Percentiles rank a stretch among this genome's conserved stretches.
Conservation (phyloP, 257 asterid species). For the Solanum virginianum region DNA sequence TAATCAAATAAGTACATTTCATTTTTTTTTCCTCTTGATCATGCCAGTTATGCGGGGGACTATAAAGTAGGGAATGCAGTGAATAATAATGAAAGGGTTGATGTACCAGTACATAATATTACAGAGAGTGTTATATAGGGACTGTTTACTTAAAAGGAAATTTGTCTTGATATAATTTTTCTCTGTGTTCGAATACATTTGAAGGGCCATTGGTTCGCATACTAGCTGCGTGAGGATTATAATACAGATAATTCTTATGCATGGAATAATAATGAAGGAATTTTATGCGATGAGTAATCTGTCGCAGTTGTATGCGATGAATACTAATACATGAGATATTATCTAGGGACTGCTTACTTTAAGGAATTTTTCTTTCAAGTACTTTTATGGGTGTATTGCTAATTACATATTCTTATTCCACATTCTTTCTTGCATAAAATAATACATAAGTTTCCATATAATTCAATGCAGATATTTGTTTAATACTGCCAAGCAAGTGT, state of each 20-base stretch:
- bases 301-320: neutral
- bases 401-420: neutral
- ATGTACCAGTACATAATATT: neutral
- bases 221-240: neutral
- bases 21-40: neutral
- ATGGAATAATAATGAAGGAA: neutral
- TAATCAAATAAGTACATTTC: neutral
- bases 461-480: neutral
- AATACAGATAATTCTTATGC: neutral
- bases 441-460: neutral
- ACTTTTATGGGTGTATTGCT: neutral
- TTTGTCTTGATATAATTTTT: neutral
- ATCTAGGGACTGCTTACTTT: neutral
- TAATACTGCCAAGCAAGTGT: neutral
- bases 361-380: neutral
- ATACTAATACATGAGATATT: neutral
- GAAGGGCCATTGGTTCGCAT: neutral
- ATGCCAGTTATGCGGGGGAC: neutral
- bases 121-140: neutral
- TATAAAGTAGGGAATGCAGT: neutral
- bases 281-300: neutral
- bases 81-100: neutral
- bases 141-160: neutral
- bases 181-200: neutral
- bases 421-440: neutral